A percentile compares a stretch with the other conserved stretches of the same genome.
phyloP scores from a whole-genome alignment of 2,329 filamentous ascomycete genomes.

The Alternaria postmessia region DNA sequence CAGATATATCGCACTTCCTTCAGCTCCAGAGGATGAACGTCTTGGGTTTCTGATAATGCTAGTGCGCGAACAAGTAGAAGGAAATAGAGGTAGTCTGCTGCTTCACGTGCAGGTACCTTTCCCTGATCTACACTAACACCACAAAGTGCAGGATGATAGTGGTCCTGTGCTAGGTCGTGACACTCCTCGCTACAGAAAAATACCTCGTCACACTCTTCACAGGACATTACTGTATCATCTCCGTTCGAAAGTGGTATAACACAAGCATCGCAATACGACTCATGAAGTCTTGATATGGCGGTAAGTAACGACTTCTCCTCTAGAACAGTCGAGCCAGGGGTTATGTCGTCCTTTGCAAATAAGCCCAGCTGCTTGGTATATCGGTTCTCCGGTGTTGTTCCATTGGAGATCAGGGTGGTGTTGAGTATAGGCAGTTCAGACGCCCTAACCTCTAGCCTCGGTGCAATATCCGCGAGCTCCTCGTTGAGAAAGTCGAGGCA shows the following conservation, averaged over 20 bases:
- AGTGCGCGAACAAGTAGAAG: slow-evolving; percentile 66
- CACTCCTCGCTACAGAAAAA: slow-evolving; percentile 69
- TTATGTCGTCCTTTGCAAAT: slow-evolving; percentile 84
- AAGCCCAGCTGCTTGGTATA: slow-evolving; percentile 83
- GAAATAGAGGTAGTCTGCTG: slow-evolving; percentile 67
- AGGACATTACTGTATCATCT: slow-evolving; percentile 51
- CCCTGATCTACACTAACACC: slow-evolving; percentile 62
- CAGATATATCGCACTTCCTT: slow-evolving; percentile 70
- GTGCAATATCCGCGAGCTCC: slow-evolving; percentile 72
- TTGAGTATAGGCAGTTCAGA: slow-evolving; percentile 76
- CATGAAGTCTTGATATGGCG: slow-evolving; percentile 86
- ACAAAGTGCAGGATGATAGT: slow-evolving; percentile 68
- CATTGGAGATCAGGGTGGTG: slow-evolving; percentile 1
- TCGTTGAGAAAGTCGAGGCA: slow-evolving; percentile 74
- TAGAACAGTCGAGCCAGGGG: slow-evolving; percentile 77
- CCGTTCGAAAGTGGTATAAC: slow-evolving; percentile 71
- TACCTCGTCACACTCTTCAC: slow-evolving; percentile 64
- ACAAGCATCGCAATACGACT: slow-evolving; percentile 89
- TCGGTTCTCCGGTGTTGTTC: slow-evolving; percentile 60
- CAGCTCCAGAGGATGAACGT: slow-evolving; percentile 66
- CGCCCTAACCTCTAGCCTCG: slow-evolving; percentile 81
- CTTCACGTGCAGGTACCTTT: slow-evolving; percentile 64
- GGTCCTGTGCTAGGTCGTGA: slow-evolving; percentile 61
- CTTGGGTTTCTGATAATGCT: slow-evolving; percentile 68
- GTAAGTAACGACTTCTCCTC: slow-evolving; percentile 86